Evolutionary conservation across 305 asterid genomes (phyloP).

Genomic region (Salvia sclarea): DNA sequence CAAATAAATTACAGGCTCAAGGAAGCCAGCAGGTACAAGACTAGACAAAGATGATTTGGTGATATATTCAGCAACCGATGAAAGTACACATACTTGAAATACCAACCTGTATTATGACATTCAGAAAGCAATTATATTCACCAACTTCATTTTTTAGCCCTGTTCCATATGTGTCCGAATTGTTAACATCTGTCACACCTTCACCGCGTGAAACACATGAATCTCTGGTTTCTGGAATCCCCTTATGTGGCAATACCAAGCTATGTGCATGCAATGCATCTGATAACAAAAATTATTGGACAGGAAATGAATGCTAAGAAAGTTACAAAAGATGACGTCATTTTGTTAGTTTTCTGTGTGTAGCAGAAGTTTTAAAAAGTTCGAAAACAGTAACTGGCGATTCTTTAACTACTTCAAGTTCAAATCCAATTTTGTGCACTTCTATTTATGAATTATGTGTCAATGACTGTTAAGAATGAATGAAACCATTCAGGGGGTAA

Average conservation of each 20-base stretch:
- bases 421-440: neutral
- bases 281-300: slow-evolving; percentile 32
- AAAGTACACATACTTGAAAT: slow-evolving; percentile 7
- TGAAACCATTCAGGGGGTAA: neutral
- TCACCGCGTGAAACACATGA: slow-evolving; percentile 37
- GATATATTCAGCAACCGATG: slow-evolving; percentile 3
- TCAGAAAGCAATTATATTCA: slow-evolving; percentile 87
- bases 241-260: slow-evolving; percentile 33
- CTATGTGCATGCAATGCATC: slow-evolving; percentile 57
- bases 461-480: neutral
- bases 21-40: slow-evolving; percentile 26
- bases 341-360: slow-evolving; percentile 16
- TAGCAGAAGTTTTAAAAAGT: neutral
- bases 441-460: slow-evolving; percentile 3
- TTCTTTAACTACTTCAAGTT: slow-evolving; percentile 10
- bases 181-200: slow-evolving; percentile 34
- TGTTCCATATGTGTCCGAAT: slow-evolving; percentile 64
- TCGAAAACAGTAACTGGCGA: slow-evolving; percentile 1
- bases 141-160: slow-evolving; percentile 87
- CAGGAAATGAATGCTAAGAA: slow-evolving; percentile 16
- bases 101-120: slow-evolving; percentile 91
- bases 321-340: neutral
- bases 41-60: neutral
- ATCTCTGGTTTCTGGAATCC: slow-evolving; percentile 38
- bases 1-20: slow-evolving; percentile 27